Base-by-base conservation (phyloP, 2,329 filamentous ascomycete genomes). In the Cadophora gregata region DNA sequence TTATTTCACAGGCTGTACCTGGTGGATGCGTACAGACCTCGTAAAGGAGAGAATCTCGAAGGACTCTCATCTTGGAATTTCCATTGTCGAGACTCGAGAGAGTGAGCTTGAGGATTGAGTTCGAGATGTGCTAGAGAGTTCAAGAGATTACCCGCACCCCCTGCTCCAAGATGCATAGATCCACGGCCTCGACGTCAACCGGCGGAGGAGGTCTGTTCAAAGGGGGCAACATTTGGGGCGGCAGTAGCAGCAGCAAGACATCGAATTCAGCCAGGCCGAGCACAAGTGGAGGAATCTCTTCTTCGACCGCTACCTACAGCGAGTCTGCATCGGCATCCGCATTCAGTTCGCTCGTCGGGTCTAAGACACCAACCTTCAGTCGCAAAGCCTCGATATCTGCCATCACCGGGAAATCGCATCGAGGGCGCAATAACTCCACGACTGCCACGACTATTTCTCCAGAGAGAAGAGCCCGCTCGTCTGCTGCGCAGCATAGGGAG, bases 371-470 rank as follows among this genome's bases (percentile, higher is more conserved):
- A 83, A 84, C 72, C 76, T 84, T 86, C 74, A 79, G 81, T 64
- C 85, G 84, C 72, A 86, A 85, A 74, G 70, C 84, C 9, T 86
- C 85, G 51, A 81, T 86, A 67, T 82, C 81, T 19, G 78, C 80
- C 14, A 77, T 78, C 24, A 42, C 24, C 24, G 63, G 45, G 48
- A 55, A 65, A 21, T 66, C 67, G 16, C 74, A 79, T 66, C 79
- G 80, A 59, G 79, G 80, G 59, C 78, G 83, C 48, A 81, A 80
- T 64, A 79, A 79, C 70, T 80, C 82, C 27, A 80, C 71, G 33
- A 68, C 71, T 50, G 27, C 56, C n/a, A 25, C 55, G 36, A 69
- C 55, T 50, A 10, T 68, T 38, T 71, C 72, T 5, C 70, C 71
- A 4, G 72, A 72, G 42, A 70, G 71, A 56, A 67, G 70, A 33